Percentiles rank a stretch among this genome's conserved stretches.
phyloP scores from a whole-genome alignment of 345 rosid genomes.

The Anastatica hierochuntica region DNA sequence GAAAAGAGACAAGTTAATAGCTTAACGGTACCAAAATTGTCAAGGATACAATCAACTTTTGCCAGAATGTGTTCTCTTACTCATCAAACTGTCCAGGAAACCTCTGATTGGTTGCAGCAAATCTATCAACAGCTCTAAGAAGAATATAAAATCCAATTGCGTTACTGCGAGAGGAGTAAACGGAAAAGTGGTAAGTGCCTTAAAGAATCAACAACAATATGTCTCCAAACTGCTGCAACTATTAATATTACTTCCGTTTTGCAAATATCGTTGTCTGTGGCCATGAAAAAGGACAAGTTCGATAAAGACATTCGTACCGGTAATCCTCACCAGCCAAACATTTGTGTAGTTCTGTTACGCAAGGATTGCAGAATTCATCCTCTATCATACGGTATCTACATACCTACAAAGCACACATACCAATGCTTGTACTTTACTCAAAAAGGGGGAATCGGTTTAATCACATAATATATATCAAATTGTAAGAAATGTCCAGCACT shows the following conservation, averaged over 20 bases:
- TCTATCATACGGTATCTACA: conserved; percentile 65
- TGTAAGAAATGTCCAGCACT: background rate
- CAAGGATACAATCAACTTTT: background rate
- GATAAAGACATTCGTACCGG: conserved; percentile 35
- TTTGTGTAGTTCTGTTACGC: conserved; percentile 61
- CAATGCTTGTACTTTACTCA: background rate
- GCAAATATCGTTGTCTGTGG: no score
- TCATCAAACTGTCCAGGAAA: conserved; percentile 94
- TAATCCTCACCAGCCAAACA: conserved; percentile 64
- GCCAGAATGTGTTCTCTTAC: conserved; percentile 30
- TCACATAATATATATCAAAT: background rate
- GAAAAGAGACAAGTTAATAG: background rate
- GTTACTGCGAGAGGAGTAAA: conserved; percentile 31
- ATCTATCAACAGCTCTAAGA: conserved; percentile 83
- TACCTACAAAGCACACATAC: conserved; percentile 41
- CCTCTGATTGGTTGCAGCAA: conserved; percentile 68
- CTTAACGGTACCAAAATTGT: background rate
- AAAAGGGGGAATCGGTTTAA: background rate
- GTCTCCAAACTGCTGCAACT: no score
- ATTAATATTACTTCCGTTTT: no score
- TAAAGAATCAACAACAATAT: background rate
- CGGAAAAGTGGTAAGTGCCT: conserved; percentile 1
- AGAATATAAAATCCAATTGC: conserved; percentile 73
- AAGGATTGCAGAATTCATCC: conserved; percentile 70
- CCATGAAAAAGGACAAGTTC: background rate